Base-by-base conservation (phyloP, 108 stramenopile genomes). In the Fragilaria radians region DNA sequence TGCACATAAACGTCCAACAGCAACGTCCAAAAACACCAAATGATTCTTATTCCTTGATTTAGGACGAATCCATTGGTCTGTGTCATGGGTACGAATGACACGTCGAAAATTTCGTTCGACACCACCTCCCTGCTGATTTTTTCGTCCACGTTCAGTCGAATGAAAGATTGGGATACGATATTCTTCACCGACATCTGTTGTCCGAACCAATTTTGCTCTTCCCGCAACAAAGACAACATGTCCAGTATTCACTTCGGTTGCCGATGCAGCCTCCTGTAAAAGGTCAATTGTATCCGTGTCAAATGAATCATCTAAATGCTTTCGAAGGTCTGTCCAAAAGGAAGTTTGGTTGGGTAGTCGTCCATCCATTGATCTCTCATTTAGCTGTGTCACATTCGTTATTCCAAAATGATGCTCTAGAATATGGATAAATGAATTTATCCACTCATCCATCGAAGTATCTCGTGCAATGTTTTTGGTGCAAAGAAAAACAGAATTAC, bases 211-310 rank as follows among this genome's bases (percentile, higher is more conserved):
- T 18, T 48, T 33, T 4, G 68, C 68, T 2, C 46, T 54, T 1
- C 68, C 68, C 2, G 68, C 22, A 1, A 50, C 68, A 56, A 70
- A 70, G 24, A 70, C 57, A 56, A 70, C 58, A 32, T 70, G 68
- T 3, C 68, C 68, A 1, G 68, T 70, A 47, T 63, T 70, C 9
- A 22, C 31, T 4, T 57, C 57, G 3, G 45, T 48, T 5, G 62
- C 48, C 18, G 51, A 45, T 48, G 26, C 28, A 46, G 53, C 58
- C 48, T 70, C 62, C 14, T 52, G 17, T 3, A 70, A 34, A 54
- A 62, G 17, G 0, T 50, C 48, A n/a, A 70, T 9, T 1, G 55
- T 70, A 18, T 57, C 54, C 1, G 11, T 2, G 1, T 23, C 42
- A 7, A 63, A 22, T 1, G 30, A 7, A 4, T 7, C 5, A 1